Evolutionary conservation across 805 yeast species (phyloP).

Genomic region (Candida silvicultrix): DNA sequence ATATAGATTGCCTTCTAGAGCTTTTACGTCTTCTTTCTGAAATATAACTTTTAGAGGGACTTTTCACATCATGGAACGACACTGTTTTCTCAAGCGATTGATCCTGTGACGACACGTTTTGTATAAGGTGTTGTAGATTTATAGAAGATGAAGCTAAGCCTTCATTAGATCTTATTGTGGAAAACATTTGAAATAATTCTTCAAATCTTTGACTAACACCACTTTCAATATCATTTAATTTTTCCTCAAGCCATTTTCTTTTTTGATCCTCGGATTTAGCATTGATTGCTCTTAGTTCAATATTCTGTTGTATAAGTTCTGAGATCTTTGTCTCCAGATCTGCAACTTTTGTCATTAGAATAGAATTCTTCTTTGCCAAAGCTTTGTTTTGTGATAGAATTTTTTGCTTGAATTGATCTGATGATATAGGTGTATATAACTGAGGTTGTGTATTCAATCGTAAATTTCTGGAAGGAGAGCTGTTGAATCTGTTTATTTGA

Average conservation of each 20-base stretch:
- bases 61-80: conserved; percentile 18
- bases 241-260: conserved; percentile 30
- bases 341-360: conserved; percentile 41
- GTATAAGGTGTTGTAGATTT: conserved; percentile 4
- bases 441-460: conserved; percentile 2
- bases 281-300: conserved; percentile 31
- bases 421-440: conserved; percentile 4
- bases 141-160: conserved; percentile 23
- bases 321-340: conserved; percentile 47
- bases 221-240: conserved; percentile 33
- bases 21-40: conserved; percentile 30
- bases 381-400: conserved; percentile 38
- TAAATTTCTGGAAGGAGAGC: conserved; percentile 7
- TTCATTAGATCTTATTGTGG: conserved; percentile 33
- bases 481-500: conserved; percentile 13
- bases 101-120: conserved; percentile 3
- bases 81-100: conserved; percentile 16
- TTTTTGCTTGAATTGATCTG: conserved; percentile 17
- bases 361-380: conserved; percentile 54
- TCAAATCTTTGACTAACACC: conserved; percentile 35
- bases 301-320: conserved; percentile 45
- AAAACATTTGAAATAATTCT: conserved; percentile 38
- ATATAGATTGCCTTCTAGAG: conserved; percentile 35
- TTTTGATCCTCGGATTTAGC: conserved; percentile 24
- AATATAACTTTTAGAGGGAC: conserved; percentile 15